Percentiles rank a stretch among this genome's conserved stretches.
phyloP scores from a whole-genome alignment of 169 alveolate genomes.

The Miamiensis avidus region DNA sequence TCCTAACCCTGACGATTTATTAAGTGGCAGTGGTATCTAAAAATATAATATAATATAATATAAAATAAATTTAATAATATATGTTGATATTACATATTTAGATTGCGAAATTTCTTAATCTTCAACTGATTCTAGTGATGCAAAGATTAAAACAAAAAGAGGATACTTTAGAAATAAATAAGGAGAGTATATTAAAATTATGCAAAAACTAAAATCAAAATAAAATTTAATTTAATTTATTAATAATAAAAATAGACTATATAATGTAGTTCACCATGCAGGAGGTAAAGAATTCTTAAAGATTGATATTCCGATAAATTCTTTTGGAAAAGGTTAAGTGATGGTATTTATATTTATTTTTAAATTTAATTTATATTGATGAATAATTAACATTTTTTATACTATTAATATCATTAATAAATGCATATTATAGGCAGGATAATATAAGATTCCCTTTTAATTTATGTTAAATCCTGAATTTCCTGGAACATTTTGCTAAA shows the following conservation, averaged over 20 bases:
- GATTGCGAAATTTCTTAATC: background rate
- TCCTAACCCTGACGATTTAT: background rate
- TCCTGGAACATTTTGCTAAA: background rate
- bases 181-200: background rate
- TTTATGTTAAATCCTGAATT: background rate
- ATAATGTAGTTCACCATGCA: background rate
- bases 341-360: background rate
- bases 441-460: background rate
- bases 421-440: background rate
- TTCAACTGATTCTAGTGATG: background rate
- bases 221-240: too few species aligned
- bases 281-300: background rate
- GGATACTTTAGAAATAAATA: background rate
- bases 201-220: too few species aligned
- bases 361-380: too few species aligned
- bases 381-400: too few species aligned
- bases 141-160: background rate
- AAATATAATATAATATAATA: too few species aligned
- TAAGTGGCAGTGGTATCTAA: background rate
- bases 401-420: background rate
- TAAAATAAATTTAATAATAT: too few species aligned
- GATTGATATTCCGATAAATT: too few species aligned
- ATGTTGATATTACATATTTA: too few species aligned
- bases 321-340: background rate
- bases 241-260: background rate